These are phyloP conservation scores for Emmonsiellopsis sp. DNA, from an alignment of 2,329 filamentous ascomycete species.

Conservation along the genomic window DNA sequence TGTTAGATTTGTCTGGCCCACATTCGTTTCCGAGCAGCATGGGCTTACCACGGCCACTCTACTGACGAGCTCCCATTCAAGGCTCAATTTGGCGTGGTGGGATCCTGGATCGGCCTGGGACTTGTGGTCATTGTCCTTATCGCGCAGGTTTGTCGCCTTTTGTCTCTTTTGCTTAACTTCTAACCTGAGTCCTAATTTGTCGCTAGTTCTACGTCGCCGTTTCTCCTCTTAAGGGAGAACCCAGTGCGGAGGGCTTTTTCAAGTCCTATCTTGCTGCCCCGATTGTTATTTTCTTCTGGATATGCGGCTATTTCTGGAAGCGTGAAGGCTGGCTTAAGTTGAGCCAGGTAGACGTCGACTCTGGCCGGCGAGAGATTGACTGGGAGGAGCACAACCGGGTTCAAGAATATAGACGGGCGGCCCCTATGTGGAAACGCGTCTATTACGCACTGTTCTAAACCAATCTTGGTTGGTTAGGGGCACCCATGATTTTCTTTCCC, in stretches of 20 bases:
- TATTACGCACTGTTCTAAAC: conserved; percentile 10
- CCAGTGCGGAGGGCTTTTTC: conserved; percentile 19
- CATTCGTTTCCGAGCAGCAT: conserved; percentile 57
- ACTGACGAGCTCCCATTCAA: conserved; percentile 55
- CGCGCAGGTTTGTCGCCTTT: conserved; percentile 31
- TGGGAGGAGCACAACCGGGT: conserved; percentile 52
- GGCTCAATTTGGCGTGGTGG: conserved; percentile 47
- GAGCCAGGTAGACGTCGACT: conserved; percentile 57
- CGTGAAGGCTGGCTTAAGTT: conserved; percentile 48
- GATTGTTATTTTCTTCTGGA: conserved; percentile 39
- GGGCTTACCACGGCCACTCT: conserved; percentile 47
- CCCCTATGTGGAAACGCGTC: conserved; percentile 6
- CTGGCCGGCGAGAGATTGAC: conserved; percentile 54
- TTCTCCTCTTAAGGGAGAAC: conserved; percentile 12
- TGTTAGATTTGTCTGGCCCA: conserved; percentile 51
- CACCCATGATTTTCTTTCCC: background rate
- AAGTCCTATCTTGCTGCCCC: conserved; percentile 22
- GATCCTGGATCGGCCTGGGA: conserved; percentile 51
- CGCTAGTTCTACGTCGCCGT: conserved; percentile 21
- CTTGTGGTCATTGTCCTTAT: conserved; percentile 45
- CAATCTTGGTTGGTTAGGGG: background rate
- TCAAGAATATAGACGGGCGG: conserved; percentile 7
- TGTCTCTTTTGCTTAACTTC: conserved; percentile 4
- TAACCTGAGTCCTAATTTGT: background rate
- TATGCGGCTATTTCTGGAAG: conserved; percentile 56